A percentile compares a stretch with the other conserved stretches of the same genome.
Evolutionary conservation across 192 early-diverging fungal genomes (phyloP).

Genomic region (Pecoramyces ruminantium): DNA sequence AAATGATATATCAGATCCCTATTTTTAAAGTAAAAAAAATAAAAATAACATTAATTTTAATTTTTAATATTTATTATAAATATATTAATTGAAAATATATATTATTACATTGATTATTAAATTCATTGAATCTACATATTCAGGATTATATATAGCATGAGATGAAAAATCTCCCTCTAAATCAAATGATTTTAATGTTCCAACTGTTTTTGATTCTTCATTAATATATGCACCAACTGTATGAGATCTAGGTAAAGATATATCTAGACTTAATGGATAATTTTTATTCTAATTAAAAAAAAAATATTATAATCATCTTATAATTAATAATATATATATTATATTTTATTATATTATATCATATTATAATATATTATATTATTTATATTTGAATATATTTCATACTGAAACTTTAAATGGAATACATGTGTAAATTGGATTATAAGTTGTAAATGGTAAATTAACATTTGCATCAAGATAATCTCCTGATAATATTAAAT

Average conservation of each 20-base stretch:
- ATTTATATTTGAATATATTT: not conserved
- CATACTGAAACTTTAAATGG: not conserved
- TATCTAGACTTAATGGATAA: not conserved
- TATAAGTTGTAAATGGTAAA: not conserved
- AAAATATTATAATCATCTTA: no score
- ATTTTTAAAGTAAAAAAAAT: no score
- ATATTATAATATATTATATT: no score
- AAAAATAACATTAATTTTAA: no score
- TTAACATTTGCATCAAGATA: not conserved
- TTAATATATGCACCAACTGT: not conserved
- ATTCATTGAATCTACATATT: not conserved
- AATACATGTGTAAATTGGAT: not conserved
- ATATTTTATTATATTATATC: no score
- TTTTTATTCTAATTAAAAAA: not conserved
- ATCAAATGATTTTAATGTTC: not conserved
- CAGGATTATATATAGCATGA: not conserved
- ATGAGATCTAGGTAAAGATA: not conserved
- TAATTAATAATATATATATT: no score
- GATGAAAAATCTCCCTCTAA: not conserved
- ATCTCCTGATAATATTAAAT: not conserved
- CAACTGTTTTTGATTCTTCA: not conserved
- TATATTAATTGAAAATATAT: no score
- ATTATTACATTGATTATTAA: not conserved
- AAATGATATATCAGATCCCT: not conserved
- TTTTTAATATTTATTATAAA: no score